Evolutionary conservation across 495 filamentous ascomycete genomes (phyloP), one percentile per base, ranked within the genome.

Genomic region (Extremus antarcticus): DNA sequence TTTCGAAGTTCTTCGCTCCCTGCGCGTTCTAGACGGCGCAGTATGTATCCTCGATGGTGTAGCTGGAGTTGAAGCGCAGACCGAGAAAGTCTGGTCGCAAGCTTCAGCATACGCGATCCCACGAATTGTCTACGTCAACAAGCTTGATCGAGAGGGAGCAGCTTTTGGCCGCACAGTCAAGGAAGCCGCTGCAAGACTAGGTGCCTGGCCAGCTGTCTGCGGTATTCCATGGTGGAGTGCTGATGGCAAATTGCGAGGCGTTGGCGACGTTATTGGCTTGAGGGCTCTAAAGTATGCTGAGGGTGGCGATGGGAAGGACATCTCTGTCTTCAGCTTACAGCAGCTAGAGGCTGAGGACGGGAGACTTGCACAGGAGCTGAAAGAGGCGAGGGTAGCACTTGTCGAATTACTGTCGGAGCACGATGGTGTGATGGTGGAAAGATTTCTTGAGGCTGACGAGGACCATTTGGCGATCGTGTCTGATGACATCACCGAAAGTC

Each of bases 1-100:
- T 1, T 97, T 97, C 60, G 94, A 99, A 68, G 94, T 99, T 16
- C 78, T 96, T 58, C 83, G 94, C 16, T 96, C 91, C 17, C 70
- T 97, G 45, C 88, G 90, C 25, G 86, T 97, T 32, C 80, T 99
- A 0, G 94, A 99, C 66, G 92, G 92, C 9, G 90, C 90, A 0
- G 84, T 99, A 25, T 96, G 90, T 62, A 94, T 99, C 59, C 78
- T 99, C 19, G 94, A 99, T 59, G 89, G 88, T 8, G 94, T 99
- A 41, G 91, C 94, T 54, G 94, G 94, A 1, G 92, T 99, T 19
- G 94, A 99, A 66, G 91, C 94, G 1, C 94, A 97, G 68, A 99
- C 94, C 0, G 94, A 99, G 68, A 85, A 95, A 60, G 94, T 99
- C 4, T 99, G 94, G 92, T 70, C 80, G 11, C 92, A 96, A 53